A percentile compares a stretch with the other conserved stretches of the same genome.
phyloP scores from a whole-genome alignment of 73 alveolate species.

The Urostyla sp. region DNA sequence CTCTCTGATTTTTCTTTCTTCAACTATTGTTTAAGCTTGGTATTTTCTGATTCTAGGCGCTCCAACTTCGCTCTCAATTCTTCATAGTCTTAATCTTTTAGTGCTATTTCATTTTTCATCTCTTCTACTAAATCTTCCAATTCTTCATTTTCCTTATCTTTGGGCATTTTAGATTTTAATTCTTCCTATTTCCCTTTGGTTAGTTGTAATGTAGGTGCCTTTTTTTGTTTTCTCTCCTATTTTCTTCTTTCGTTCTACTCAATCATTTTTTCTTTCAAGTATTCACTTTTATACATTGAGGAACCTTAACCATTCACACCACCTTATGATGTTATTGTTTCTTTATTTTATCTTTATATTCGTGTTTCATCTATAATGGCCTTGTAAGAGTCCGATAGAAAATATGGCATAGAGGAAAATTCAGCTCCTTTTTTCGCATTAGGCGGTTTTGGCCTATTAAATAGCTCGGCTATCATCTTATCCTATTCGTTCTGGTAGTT shows the following conservation, averaged over 20 bases:
- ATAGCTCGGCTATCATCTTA: constrained; percentile 9
- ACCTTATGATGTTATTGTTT: background rate
- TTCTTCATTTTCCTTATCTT: constrained; percentile 33
- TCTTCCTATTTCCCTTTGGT: background rate
- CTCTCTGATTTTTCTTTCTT: constrained; percentile 11
- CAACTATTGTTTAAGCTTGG: background rate
- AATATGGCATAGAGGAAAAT: constrained; percentile 44
- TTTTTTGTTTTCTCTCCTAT: constrained; percentile 43
- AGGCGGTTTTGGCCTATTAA: constrained; percentile 33
- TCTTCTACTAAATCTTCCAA: constrained; percentile 43
- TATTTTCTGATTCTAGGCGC: constrained; percentile 26
- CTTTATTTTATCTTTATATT: background rate
- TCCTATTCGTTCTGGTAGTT: constrained; percentile 38
- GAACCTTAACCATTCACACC: constrained; percentile 11
- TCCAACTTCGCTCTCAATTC: constrained; percentile 40
- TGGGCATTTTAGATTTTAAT: background rate
- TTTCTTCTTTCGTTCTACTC: constrained; percentile 52
- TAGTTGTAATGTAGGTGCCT: background rate
- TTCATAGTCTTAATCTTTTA: constrained; percentile 36
- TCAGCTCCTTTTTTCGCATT: constrained; percentile 26
- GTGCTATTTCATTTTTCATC: constrained; percentile 36
- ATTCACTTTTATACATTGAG: constrained; percentile 42
- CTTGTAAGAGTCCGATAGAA: constrained; percentile 38
- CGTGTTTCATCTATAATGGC: constrained; percentile 26
- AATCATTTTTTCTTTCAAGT: constrained; percentile 24